Conservation (phyloP, 2,329 filamentous ascomycete species). For the Knufia petricola region DNA sequence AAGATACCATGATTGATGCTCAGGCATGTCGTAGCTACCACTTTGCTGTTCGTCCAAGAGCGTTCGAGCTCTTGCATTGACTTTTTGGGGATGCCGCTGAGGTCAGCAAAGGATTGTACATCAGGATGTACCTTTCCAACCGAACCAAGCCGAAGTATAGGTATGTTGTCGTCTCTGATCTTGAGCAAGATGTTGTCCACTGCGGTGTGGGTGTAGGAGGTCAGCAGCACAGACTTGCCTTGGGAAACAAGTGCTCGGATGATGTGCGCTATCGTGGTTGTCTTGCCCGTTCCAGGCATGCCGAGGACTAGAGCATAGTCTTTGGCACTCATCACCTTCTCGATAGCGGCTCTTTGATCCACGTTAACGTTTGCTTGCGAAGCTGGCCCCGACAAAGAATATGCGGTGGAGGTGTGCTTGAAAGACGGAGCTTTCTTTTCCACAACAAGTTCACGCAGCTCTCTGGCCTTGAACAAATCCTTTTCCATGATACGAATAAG, state of each 20-base stretch:
- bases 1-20: conserved; percentile 86
- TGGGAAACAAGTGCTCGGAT: conserved; percentile 81
- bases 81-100: conserved; percentile 63
- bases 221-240: conserved; percentile 84
- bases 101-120: conserved; percentile 71
- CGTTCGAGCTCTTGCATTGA: conserved; percentile 74
- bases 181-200: conserved; percentile 98
- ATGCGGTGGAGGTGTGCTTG: conserved; percentile 53
- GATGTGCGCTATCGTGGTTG: conserved; percentile 94
- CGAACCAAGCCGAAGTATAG: conserved; percentile 75
- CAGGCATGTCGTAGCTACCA: conserved; percentile 91
- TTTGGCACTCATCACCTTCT: conserved; percentile 89
- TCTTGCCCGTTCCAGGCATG: conserved; percentile 98
- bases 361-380: conserved; percentile 64
- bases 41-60: conserved; percentile 73
- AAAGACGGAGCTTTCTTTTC: conserved; percentile 67
- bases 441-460: conserved; percentile 71
- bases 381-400: conserved; percentile 45
- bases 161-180: conserved; percentile 66
- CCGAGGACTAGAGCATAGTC: conserved; percentile 96
- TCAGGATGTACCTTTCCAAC: conserved; percentile 78
- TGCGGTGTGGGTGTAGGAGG: conserved; percentile 93
- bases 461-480: conserved; percentile 56
- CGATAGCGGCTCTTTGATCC: conserved; percentile 76
- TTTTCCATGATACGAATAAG: conserved; percentile 86